These are phyloP conservation scores for Scedosporium aurantiacum DNA, from an alignment of 2,329 filamentous ascomycete genomes.

Conservation along the genomic window DNA sequence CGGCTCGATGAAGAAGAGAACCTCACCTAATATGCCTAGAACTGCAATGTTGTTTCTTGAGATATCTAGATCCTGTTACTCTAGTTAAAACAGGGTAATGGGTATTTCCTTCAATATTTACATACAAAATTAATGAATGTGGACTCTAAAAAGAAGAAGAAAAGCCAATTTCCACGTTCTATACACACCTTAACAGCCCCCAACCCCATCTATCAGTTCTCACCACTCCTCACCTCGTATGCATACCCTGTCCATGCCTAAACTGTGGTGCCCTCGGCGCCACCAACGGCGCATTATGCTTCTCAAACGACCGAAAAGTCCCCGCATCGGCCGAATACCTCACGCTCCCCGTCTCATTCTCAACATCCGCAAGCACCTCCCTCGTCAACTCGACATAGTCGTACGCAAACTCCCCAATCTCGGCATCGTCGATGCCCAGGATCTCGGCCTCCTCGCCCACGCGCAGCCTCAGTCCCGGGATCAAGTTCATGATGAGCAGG, in stretches of 20 bases:
- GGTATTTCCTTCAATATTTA: background rate
- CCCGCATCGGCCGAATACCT: constrained; percentile 30
- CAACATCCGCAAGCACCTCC: constrained; percentile 36
- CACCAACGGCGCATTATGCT: constrained; percentile 37
- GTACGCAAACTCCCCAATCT: constrained; percentile 92
- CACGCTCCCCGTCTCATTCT: constrained; percentile 28
- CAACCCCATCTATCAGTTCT: background rate
- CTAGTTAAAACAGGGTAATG: background rate
- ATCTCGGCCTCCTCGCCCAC: constrained; percentile 69
- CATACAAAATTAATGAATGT: background rate
- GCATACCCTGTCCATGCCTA: constrained; percentile 6
- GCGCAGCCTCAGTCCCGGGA: constrained; percentile 66
- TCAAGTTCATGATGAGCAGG: constrained; percentile 66
- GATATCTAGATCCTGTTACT: background rate
- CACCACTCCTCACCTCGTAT: background rate
- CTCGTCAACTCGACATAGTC: constrained; percentile 80
- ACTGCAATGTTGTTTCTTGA: no score
- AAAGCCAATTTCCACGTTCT: background rate
- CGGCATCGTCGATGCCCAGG: constrained; percentile 75
- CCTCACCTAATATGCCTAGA: background rate
- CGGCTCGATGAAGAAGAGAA: no score
- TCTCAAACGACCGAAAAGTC: constrained; percentile 32
- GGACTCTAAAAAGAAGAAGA: background rate
- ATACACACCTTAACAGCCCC: background rate
- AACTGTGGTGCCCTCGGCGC: constrained; percentile 28